Evolutionary conservation across 257 asterid genomes (phyloP), one percentile per base, ranked within the genome.

Genomic region (Nicotiana attenuata): DNA sequence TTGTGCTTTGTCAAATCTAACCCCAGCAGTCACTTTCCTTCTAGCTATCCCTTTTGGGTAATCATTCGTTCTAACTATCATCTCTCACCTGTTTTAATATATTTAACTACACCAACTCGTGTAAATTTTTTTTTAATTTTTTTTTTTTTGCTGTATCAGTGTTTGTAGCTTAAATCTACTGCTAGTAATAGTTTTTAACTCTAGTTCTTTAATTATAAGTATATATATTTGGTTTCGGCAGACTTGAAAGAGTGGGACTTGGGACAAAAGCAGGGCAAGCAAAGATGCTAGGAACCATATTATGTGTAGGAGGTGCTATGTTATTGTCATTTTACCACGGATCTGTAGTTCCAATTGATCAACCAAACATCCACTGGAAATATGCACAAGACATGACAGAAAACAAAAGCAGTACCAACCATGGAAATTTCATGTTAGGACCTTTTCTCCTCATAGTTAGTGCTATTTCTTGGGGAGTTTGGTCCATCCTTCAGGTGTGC

Each of bases 251-350:
- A n/a, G 63, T 89, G 86, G 92, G 93, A 41, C 19, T 90, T 53
- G 91, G 78, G 86, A 91, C 86, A 82, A 91, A 75, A 80, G 93
- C 89, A 5, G 99, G 97, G 56, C 90, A 85, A 77, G 93, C 94
- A 9, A 95, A 95, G 86, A 67, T 91, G 65, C 17, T 85, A 78
- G 99, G 99, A 52, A 93, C 99, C 3, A 57, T 86, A 14, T 0
- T 92, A 16, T 92, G 99, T 35, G 97, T 95, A 10, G 92, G 96
- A 5, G 99, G 98, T 68, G 96, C 98, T 8, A 79, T 93, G 82
- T 31, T 95, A 20, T 85, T 92, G 88, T 90, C 97, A 55, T 88
- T 91, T 67, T 95, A 90, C 90, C 89, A 88, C 26, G 99, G 98
- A 11, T 83, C 82, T 1, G 45, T 77, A 4, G 85, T 95, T 56